Evolutionary conservation across 176 grass and related monocot species (phyloP), one percentile per base, ranked within the genome.

Genomic region (Oryza glumipatula): DNA sequence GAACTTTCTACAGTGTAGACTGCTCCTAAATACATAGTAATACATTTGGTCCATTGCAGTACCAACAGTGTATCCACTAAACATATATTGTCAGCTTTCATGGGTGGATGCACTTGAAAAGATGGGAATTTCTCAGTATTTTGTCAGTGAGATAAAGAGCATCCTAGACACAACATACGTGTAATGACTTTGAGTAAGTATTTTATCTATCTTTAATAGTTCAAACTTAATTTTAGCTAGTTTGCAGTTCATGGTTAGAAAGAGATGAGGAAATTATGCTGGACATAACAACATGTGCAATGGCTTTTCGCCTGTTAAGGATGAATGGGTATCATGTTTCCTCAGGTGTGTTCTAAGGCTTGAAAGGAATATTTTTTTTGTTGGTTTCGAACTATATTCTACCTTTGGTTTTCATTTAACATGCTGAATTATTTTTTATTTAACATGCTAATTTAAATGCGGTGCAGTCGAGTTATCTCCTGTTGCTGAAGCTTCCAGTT

Each of bases 241-340:
- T 46, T 86, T 94, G 52, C 91, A 97, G 95, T 65, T 84, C 22
- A 67, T 97, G 95, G 95, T 88, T 97, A 75, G 74, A 89, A 68
- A 84, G 73, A 77, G 88, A 93, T 51, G 95, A 93, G 32, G 88
- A 94, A 69, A 84, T 94, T 12, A 76, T 51, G 81, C 74, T 77
- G 65, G 90, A 91, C 46, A 76, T 88, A 76, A 52, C 71, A 73
- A 94, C 95, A 36, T 90, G 82, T 61, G 90, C 86, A 28, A 91
- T 97, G 87, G 88, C 92, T 65, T 97, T 94, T 84, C 90, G 95
- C 38, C 67, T 93, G 76, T 63, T 97, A 69, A 66, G 92, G 63
- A 88, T 91, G 81, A 88, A 97, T 70, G 92, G 92, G 65, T 97
- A 91, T 76, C 46, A 82, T 71, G 83, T 97, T 73, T 93, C 92